Conservation (phyloP, 2,329 filamentous ascomycete species). For the Epichloe gansuensis region DNA sequence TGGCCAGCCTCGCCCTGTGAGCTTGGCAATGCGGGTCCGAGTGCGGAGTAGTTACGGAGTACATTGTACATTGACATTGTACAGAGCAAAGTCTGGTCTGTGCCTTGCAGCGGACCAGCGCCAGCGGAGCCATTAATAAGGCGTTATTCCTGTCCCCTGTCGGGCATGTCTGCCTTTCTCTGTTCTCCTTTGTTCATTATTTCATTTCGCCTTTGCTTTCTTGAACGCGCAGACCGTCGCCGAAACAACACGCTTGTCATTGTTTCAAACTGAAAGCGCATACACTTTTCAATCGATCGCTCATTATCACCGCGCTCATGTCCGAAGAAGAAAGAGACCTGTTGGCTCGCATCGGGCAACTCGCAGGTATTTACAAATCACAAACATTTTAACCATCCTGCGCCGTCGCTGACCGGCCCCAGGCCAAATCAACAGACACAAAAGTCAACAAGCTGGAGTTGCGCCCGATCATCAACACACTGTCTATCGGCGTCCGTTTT, state of each 20-base stretch:
- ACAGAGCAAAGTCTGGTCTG: too few species aligned
- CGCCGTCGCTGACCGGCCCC: conserved; percentile 13
- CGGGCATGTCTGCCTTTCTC: not conserved
- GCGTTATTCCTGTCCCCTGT: not conserved
- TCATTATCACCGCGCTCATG: conserved; percentile 19
- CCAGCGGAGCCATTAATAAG: not conserved
- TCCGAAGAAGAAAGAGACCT: conserved; percentile 40
- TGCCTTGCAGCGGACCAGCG: not conserved
- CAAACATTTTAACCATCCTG: not conserved
- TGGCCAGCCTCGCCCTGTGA: too few species aligned
- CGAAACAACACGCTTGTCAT: not conserved
- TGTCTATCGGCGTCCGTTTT: conserved; percentile 25
- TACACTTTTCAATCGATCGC: not conserved
- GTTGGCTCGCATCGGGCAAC: conserved; percentile 39
- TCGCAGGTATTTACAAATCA: conserved; percentile 30
- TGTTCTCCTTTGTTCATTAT: not conserved
- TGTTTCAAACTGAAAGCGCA: not conserved
- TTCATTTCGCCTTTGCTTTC: not conserved
- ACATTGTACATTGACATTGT: too few species aligned
- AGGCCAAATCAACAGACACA: conserved; percentile 75
- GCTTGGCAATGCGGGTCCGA: too few species aligned
- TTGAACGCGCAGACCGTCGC: not conserved
- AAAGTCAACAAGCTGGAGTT: conserved; percentile 44
- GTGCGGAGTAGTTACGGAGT: too few species aligned
- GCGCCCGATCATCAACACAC: conserved; percentile 15